These are phyloP conservation scores for Podospora tetraspora DNA, from an alignment of 495 filamentous ascomycete species.

Conservation along the genomic window DNA sequence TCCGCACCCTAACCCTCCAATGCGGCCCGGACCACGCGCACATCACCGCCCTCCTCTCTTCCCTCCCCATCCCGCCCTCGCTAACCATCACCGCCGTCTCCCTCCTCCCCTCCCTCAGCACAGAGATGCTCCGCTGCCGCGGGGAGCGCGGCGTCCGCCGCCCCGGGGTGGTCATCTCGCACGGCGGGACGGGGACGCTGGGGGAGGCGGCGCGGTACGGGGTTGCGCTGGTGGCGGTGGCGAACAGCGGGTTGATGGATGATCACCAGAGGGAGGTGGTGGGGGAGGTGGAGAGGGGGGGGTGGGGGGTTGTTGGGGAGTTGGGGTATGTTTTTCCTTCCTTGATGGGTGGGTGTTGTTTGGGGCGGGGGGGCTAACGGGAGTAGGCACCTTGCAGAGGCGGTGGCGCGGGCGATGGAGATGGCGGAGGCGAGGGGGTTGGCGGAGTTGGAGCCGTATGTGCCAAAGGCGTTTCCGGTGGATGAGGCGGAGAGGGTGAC, in stretches of 20 bases:
- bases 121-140: slow-evolving; percentile 48
- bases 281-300: slow-evolving; percentile 58
- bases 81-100: slow-evolving; percentile 58
- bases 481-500: slow-evolving; percentile 26
- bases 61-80: slow-evolving; percentile 12
- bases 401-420: slow-evolving; percentile 20
- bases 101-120: slow-evolving; percentile 52
- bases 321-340: slow-evolving; percentile 48
- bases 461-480: slow-evolving; percentile 27
- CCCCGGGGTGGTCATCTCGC: slow-evolving; percentile 72
- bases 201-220: slow-evolving; percentile 66
- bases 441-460: slow-evolving; percentile 24
- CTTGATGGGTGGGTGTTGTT: background rate
- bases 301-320: slow-evolving; percentile 62
- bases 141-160: slow-evolving; percentile 19
- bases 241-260: slow-evolving; percentile 74
- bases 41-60: slow-evolving; percentile 22
- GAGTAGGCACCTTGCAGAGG: slow-evolving; percentile 26
- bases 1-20: slow-evolving; percentile 66
- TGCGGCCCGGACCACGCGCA: slow-evolving; percentile 56
- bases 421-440: slow-evolving; percentile 25
- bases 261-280: slow-evolving; percentile 92
- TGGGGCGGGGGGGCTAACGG: background rate
- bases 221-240: slow-evolving; percentile 74
- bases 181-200: slow-evolving; percentile 90